Evolutionary conservation across 192 early-diverging fungal genomes (phyloP).

Genomic region (Coemansia sp.): DNA sequence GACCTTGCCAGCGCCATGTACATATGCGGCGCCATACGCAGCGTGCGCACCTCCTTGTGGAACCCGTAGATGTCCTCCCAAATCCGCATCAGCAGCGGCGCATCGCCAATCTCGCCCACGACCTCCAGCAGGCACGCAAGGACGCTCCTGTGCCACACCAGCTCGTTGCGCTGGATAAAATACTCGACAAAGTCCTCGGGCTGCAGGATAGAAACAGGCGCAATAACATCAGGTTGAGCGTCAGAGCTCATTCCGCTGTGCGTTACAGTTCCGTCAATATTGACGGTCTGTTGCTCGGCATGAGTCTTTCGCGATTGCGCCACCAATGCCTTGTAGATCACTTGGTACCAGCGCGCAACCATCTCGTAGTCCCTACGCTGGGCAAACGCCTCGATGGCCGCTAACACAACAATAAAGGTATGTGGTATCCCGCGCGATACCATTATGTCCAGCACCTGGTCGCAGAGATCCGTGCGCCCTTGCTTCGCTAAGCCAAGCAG

Average conservation of each 20-base stretch:
- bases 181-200: conserved; percentile 33
- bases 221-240: not conserved
- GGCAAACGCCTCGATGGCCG: conserved; percentile 42
- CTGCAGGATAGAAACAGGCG: conserved; percentile 14
- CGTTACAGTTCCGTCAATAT: conserved; percentile 15
- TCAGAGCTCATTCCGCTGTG: conserved; percentile 3
- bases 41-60: conserved; percentile 19
- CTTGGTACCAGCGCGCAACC: conserved; percentile 43
- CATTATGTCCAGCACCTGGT: conserved; percentile 31
- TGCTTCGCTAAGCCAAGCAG: conserved; percentile 36
- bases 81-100: conserved; percentile 21
- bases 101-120: conserved; percentile 32
- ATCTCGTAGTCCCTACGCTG: conserved; percentile 32
- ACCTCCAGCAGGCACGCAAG: conserved; percentile 29
- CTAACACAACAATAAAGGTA: conserved; percentile 23
- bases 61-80: conserved; percentile 39
- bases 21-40: conserved; percentile 37
- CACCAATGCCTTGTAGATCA: conserved; percentile 24
- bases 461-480: conserved; percentile 34
- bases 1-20: conserved; percentile 49
- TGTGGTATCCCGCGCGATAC: conserved; percentile 10
- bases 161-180: conserved; percentile 34
- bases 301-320: conserved; percentile 14
- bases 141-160: conserved; percentile 46
- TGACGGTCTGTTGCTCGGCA: conserved; percentile 13